Evolutionary conservation across 2,329 filamentous ascomycete genomes (phyloP).

Genomic region (Bipolaris sorokiniana): DNA sequence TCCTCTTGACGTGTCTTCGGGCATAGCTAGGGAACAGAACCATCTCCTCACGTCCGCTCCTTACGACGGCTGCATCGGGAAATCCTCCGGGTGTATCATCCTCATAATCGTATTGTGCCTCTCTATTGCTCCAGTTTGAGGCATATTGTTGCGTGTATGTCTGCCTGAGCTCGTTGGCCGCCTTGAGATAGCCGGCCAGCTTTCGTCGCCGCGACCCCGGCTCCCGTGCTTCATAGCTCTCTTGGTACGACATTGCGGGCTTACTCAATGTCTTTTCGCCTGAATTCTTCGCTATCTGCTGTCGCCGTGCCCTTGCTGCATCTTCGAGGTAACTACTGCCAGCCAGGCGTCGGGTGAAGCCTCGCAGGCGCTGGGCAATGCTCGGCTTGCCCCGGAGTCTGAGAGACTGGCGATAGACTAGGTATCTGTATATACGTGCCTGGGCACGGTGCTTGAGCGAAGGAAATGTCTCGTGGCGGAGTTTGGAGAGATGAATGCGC

Average conservation of each 20-base stretch:
- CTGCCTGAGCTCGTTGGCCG: conserved; percentile 74
- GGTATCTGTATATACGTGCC: conserved; percentile 75
- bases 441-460: conserved; percentile 73
- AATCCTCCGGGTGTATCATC: conserved; percentile 74
- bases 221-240: conserved; percentile 56
- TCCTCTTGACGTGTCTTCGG: conserved; percentile 67
- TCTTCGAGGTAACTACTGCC: conserved; percentile 40
- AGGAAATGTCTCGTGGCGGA: conserved; percentile 78
- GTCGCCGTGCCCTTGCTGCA: conserved; percentile 39
- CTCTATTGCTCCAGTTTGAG: conserved; percentile 55
- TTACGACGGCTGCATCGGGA: conserved; percentile 80
- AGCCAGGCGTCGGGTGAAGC: conserved; percentile 41
- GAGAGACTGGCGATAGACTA: conserved; percentile 66
- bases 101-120: conserved; percentile 52
- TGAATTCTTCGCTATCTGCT: conserved; percentile 39
- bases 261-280: conserved; percentile 30
- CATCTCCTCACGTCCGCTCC: conserved; percentile 86
- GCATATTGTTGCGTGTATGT: conserved; percentile 65
- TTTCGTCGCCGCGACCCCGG: conserved; percentile 77
- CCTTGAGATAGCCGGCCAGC: conserved; percentile 74
- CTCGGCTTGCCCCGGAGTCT: conserved; percentile 38
- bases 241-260: conserved; percentile 41
- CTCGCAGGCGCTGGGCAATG: conserved; percentile 41
- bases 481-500: conserved; percentile 68
- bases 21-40: conserved; percentile 95